phyloP scores from a whole-genome alignment of 2,329 filamentous ascomycete species.

The Fusarium equiseti region DNA sequence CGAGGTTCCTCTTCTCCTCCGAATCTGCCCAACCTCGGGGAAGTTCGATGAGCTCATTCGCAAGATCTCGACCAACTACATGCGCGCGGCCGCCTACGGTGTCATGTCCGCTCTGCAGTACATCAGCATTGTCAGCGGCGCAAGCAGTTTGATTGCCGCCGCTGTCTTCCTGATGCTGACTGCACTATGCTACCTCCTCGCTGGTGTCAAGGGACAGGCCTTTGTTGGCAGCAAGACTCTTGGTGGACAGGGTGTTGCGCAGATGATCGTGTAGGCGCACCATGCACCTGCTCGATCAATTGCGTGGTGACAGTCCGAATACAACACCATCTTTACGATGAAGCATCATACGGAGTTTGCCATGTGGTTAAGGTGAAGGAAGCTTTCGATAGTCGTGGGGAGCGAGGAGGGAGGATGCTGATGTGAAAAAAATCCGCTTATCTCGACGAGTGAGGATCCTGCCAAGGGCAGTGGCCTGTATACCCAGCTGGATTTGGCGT shows the following conservation, averaged over 20 bases:
- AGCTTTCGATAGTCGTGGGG: background rate
- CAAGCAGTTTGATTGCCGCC: slow-evolving; percentile 85
- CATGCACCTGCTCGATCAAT: background rate
- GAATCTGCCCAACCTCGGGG: slow-evolving; percentile 95
- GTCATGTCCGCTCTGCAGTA: slow-evolving; percentile 87
- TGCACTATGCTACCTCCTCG: slow-evolving; percentile 82
- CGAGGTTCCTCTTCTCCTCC: slow-evolving; percentile 92
- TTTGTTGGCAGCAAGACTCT: slow-evolving; percentile 96
- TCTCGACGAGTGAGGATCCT: slow-evolving; percentile 43
- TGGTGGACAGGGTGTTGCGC: slow-evolving; percentile 90
- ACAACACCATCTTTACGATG: background rate
- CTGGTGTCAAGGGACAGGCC: slow-evolving; percentile 83
- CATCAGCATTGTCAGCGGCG: slow-evolving; percentile 75
- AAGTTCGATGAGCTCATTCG: slow-evolving; percentile 92
- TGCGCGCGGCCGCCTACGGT: slow-evolving; percentile 88
- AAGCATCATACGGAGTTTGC: background rate
- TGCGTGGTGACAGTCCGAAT: slow-evolving; percentile 4
- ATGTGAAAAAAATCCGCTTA: slow-evolving; percentile 31
- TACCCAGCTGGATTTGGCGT: slow-evolving; percentile 49
- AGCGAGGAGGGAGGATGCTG: slow-evolving; percentile 4
- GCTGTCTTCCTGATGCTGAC: slow-evolving; percentile 85
- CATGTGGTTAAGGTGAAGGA: background rate
- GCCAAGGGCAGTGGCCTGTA: slow-evolving; percentile 46
- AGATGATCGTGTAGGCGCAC: slow-evolving; percentile 88
- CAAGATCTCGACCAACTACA: slow-evolving; percentile 94